Percentiles rank a stretch among this genome's conserved stretches.
phyloP scores from a whole-genome alignment of 1,139 yeast species.

The Scheffersomyces lignicola region DNA sequence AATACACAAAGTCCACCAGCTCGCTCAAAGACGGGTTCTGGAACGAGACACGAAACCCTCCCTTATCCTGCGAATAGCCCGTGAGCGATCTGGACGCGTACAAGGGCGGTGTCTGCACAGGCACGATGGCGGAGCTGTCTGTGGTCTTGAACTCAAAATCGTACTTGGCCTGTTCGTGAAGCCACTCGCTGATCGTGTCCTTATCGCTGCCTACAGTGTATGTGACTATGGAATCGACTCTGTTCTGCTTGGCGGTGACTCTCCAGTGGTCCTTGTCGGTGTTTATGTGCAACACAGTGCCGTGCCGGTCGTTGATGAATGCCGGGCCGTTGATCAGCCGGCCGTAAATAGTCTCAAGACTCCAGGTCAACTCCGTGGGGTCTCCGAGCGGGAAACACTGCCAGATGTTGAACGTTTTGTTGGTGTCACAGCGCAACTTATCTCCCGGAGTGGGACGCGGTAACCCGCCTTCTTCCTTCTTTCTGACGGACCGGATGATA shows the following conservation, averaged over 20 bases:
- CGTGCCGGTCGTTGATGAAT: constrained; percentile 41
- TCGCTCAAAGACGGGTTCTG: constrained; percentile 56
- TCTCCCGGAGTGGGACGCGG: constrained; percentile 78
- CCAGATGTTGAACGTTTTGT: constrained; percentile 58
- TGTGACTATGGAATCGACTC: constrained; percentile 13
- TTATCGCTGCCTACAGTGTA: constrained; percentile 13
- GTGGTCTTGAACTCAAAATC: constrained; percentile 35
- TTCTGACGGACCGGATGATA: constrained; percentile 63
- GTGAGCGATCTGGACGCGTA: constrained; percentile 82
- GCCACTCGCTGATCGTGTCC: constrained; percentile 17
- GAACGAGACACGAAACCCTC: constrained; percentile 81
- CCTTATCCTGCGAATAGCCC: constrained; percentile 88
- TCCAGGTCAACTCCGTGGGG: constrained; percentile 51
- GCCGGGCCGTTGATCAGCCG: constrained; percentile 64
- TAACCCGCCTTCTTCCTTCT: constrained; percentile 61
- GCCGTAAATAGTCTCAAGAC: constrained; percentile 69
- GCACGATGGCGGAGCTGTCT: constrained; percentile 16
- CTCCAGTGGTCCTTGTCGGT: constrained; percentile 50
- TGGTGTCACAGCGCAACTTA: constrained; percentile 67
- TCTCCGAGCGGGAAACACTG: constrained; percentile 79
- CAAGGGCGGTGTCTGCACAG: constrained; percentile 58
- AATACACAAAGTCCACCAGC: constrained; percentile 57
- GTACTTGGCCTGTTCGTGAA: constrained; percentile 32
- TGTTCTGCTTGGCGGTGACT: constrained; percentile 24
- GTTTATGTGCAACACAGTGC: constrained; percentile 43